Conservation (phyloP, 768 basidiomycete species). For the Hortiboletus flavorubellus region DNA sequence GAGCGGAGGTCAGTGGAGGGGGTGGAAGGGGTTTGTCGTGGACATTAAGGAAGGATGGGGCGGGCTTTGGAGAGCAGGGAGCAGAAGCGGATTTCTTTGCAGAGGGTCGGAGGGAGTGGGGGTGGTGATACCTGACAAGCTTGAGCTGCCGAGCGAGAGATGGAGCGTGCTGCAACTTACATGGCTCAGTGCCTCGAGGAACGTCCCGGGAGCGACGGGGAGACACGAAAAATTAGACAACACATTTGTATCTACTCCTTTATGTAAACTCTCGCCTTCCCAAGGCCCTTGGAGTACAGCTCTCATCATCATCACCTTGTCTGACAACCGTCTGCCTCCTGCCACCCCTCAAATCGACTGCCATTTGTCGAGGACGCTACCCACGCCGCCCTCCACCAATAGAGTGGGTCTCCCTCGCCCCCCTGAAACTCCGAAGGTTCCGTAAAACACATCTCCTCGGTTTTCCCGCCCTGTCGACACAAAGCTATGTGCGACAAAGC, state of each 20-base stretch:
- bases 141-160: not conserved
- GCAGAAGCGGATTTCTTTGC: conserved; percentile 25
- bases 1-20: conserved; percentile 32
- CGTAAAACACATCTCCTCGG: conserved; percentile 16
- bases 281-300: conserved; percentile 11
- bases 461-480: conserved; percentile 2
- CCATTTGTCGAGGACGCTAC: not conserved
- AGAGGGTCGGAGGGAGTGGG: conserved; percentile 21
- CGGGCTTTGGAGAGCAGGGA: conserved; percentile 22
- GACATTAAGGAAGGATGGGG: conserved; percentile 6
- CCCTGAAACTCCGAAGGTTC: not conserved
- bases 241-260: conserved; percentile 23
- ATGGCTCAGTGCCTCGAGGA: conserved; percentile 7
- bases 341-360: not conserved
- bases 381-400: not conserved
- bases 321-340: not conserved
- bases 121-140: conserved; percentile 22
- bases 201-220: conserved; percentile 1
- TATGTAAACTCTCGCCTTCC: conserved; percentile 30
- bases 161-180: conserved; percentile 15
- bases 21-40: conserved; percentile 42
- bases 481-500: conserved; percentile 13
- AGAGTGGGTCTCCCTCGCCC: not conserved
- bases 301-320: conserved; percentile 1
- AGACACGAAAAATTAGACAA: conserved; percentile 2